Evolutionary conservation across 371 early-diverging fungal species (phyloP).

Genomic region (Actinomortierella ambigua): DNA sequence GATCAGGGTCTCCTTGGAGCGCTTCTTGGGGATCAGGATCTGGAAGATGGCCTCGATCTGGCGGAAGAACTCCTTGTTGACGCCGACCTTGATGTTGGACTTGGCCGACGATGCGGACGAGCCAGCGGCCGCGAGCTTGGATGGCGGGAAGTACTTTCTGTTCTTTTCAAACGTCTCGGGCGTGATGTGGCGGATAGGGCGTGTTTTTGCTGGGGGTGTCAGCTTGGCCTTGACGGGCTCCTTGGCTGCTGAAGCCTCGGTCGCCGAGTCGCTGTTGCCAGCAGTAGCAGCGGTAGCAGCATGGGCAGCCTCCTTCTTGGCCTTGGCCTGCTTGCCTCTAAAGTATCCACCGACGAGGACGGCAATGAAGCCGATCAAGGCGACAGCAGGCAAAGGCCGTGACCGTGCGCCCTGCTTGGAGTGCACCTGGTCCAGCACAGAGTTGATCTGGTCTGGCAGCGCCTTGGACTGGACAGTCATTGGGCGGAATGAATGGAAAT

Average conservation of each 20-base stretch:
- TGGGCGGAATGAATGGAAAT: constrained; percentile 2
- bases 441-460: constrained; percentile 47
- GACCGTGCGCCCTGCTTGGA: constrained; percentile 14
- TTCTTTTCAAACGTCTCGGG: constrained; percentile 35
- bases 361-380: constrained; percentile 38
- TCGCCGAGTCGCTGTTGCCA: not conserved
- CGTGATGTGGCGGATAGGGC: constrained; percentile 23
- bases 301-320: constrained; percentile 22
- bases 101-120: constrained; percentile 39
- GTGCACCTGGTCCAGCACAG: constrained; percentile 44
- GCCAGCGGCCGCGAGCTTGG: constrained; percentile 33
- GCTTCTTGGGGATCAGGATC: constrained; percentile 74
- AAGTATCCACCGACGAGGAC: constrained; percentile 39
- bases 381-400: constrained; percentile 37
- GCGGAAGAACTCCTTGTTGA: constrained; percentile 69
- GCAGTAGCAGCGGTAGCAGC: constrained; percentile 13
- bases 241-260: not conserved
- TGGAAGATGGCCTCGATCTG: constrained; percentile 72
- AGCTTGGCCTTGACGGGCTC: constrained; percentile 20
- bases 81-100: constrained; percentile 57
- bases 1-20: constrained; percentile 80
- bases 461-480: constrained; percentile 47
- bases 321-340: constrained; percentile 33
- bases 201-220: constrained; percentile 25
- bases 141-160: constrained; percentile 46